Base-by-base conservation (phyloP, 1,284 basidiomycete species). In the Afroboletus lepidellus region DNA sequence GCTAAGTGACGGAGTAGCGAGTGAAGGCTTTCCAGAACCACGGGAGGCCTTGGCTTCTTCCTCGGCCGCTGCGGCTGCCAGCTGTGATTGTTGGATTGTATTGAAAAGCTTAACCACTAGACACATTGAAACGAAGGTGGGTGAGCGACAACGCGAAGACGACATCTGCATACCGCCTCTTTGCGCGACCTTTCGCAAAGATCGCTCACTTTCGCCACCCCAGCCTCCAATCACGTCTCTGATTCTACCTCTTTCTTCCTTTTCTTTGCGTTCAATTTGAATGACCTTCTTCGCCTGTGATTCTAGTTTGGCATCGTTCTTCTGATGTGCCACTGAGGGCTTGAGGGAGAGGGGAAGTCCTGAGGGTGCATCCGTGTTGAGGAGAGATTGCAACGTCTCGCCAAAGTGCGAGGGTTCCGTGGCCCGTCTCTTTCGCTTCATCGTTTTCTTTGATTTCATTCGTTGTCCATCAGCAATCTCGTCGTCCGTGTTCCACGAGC, bases 61-160 rank as follows among this genome's bases (percentile, higher is more conserved):
- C 23, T 74, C 77, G 18, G 76, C 77, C 8, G 67, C 75, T 16
- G 74, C 67, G 2, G 79, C 74, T 7, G 77, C 77, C 8, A 76
- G 70, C 61, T 92, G 89, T 11, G 88, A 83, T 60, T 90, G 86
- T 59, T 91, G 90, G 47, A 92, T 87, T 3, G 79, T 82, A 62
- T 92, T 92, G 73, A 92, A 92, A 13, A 92, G 72, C 61, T 87
- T 84, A 12, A 92, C 88, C 41, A 92, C 89, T 92, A 51, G 7
- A 55, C 20, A 7, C 27, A 41, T 44, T 23, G 48, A 44, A 41
- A 38, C n/a, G n/a, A n/a, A n/a, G n/a, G n/a, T n/a, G 15, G 23
- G 8, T 32, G 33, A 50, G 41, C 37, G 39, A 32, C 27, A 41
- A 30, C 9, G 30, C 18, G 21, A n/a, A 5, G 25, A 27, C n/a